Percentiles rank a stretch among this genome's conserved stretches.
These are phyloP conservation scores for Starmerella tilneyi DNA, from an alignment of 805 yeast genomes.

Conservation along the genomic window DNA sequence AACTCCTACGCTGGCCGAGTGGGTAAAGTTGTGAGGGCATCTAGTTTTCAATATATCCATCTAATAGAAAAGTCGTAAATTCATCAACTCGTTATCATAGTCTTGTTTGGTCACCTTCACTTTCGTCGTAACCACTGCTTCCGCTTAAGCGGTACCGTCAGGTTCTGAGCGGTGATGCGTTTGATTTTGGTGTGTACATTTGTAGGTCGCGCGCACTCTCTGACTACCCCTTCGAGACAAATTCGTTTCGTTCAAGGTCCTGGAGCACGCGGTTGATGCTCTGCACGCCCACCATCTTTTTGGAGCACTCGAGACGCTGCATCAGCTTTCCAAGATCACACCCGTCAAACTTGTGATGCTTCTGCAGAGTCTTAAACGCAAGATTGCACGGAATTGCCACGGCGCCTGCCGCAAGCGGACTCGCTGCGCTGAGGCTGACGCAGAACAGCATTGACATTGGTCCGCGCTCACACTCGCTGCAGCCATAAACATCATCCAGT, in stretches of 20 bases:
- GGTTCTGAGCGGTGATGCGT: too few relatives aligned
- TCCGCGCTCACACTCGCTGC: constrained; percentile 29
- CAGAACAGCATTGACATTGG: constrained; percentile 80
- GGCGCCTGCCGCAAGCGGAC: constrained; percentile 28
- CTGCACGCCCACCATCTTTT: constrained; percentile 26
- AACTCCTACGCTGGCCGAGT: too few relatives aligned
- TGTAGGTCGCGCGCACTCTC: too few relatives aligned
- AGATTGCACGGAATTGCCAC: constrained; percentile 63
- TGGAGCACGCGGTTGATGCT: constrained; percentile 26
- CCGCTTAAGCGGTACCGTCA: too few relatives aligned
- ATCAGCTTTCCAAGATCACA: constrained; percentile 25
- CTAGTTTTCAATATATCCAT: background rate
- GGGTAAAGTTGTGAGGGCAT: background rate
- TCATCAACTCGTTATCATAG: constrained; percentile 4
- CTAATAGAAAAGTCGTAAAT: background rate
- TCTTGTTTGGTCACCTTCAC: too few relatives aligned
- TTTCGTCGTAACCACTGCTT: too few relatives aligned
- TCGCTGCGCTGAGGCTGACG: constrained; percentile 33
- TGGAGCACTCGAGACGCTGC: constrained; percentile 19
- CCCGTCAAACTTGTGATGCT: constrained; percentile 39
- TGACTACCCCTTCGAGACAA: too few relatives aligned
- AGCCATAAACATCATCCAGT: constrained; percentile 51
- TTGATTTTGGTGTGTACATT: too few relatives aligned
- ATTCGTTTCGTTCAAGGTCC: constrained; percentile 17
- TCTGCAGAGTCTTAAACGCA: constrained; percentile 68